Evolutionary conservation across 495 filamentous ascomycete species (phyloP).

Genomic region (Annulohypoxylon stygium): DNA sequence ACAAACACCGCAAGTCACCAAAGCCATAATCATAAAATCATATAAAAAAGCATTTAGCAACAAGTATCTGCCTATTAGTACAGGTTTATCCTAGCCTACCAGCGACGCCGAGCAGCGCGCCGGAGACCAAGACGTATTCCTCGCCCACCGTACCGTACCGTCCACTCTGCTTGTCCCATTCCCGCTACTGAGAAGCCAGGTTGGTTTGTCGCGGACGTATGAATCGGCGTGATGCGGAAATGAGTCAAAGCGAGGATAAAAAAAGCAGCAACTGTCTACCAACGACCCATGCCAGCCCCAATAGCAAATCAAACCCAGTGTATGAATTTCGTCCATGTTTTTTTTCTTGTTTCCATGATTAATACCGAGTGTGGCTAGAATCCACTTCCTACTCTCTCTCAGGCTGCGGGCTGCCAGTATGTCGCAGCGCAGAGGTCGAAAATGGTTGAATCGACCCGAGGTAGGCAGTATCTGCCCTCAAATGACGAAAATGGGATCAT

Average conservation of each 20-base stretch:
- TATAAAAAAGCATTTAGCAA: conserved; percentile 4
- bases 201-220: background rate
- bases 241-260: background rate
- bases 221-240: background rate
- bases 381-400: background rate
- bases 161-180: background rate
- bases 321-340: conserved; percentile 2
- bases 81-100: conserved; percentile 8
- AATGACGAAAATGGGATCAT: conserved; percentile 22
- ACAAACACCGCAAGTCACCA: background rate
- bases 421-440: background rate
- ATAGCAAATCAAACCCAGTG: conserved; percentile 10
- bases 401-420: background rate
- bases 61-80: conserved; percentile 26
- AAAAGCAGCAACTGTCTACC: conserved; percentile 28
- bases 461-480: conserved; percentile 12
- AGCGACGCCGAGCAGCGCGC: conserved; percentile 3
- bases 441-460: conserved; percentile 2
- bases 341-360: conserved; percentile 8
- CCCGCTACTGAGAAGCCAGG: background rate
- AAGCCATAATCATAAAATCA: background rate
- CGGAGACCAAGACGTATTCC: conserved; percentile 5
- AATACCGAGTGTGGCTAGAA: conserved; percentile 4
- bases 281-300: conserved; percentile 13
- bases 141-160: background rate